Evolutionary conservation across 495 filamentous ascomycete genomes (phyloP), one percentile per base, ranked within the genome.

Genomic region (Lophiotrema nucula): DNA sequence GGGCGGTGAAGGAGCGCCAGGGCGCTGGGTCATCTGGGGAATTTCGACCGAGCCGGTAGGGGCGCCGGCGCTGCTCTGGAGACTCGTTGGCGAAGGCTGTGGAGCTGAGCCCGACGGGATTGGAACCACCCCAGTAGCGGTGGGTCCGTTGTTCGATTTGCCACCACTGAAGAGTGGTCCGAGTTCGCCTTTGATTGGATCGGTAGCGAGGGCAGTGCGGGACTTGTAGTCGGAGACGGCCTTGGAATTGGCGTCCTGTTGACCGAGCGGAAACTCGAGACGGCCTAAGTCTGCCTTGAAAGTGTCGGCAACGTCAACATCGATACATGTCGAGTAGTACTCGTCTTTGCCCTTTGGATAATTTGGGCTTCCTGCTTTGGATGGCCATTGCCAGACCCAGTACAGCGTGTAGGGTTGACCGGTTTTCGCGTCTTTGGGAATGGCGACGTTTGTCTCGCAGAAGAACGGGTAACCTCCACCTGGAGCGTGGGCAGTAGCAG

Each of bases 301-400:
- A 11, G 27, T 64, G 38, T 58, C 75, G 48, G 75, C 72, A 46
- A 95, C 73, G 37, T 87, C 72, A 57, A 92, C 77, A 70, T 96
- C 91, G 64, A 89, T 82, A 65, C 91, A 92, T 6, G 85, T 85
- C 0, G 88, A 91, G 68, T 95, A 96, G 55, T 84, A 79, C 70
- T 96, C 85, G 53, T 77, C 75, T 57, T 81, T 84, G 19, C 79
- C 79, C 0, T 79, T 66, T 2, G 80, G 8, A 79, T 13, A 77
- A 67, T 28, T 47, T 71, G 42, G 72, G 77, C 64, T 79, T 76
- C 21, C 55, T 67, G 12, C 67, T 68, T 13, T 79, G 70, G 12
- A 70, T 3, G 87, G 84, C 89, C 89, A 97, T 61, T 95, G 85
- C 91, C 91, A 96, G 3, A 95, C 83, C 91, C 91, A 97, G 73